Percentiles rank a stretch among this genome's conserved stretches.
Conservation (phyloP, 2,329 filamentous ascomycete species). For the Trichoderma citrinoviride region DNA sequence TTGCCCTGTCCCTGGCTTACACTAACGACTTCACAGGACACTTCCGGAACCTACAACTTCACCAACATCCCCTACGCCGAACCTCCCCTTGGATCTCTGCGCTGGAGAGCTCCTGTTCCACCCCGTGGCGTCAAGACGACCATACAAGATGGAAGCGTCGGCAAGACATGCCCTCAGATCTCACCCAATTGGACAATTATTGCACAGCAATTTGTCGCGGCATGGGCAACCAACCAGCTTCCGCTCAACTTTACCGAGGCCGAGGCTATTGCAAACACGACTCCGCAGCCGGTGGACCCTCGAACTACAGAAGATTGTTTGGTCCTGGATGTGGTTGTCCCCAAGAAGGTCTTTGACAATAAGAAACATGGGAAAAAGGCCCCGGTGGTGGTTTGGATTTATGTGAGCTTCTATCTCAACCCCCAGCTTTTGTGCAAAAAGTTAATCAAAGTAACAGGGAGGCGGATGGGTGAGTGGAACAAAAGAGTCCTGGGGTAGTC, state of each 20-base stretch:
- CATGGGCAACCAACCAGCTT: background rate
- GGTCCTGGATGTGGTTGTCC: background rate
- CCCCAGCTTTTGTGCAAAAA: too few relatives aligned
- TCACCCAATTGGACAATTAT: background rate
- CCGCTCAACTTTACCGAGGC: background rate
- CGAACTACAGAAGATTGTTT: slow-evolving; percentile 1
- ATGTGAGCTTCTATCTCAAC: background rate
- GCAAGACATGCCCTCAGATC: background rate
- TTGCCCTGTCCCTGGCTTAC: background rate
- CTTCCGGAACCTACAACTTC: background rate
- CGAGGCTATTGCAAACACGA: background rate
- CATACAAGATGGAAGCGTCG: background rate
- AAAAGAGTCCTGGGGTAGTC: background rate
- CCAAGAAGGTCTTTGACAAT: background rate
- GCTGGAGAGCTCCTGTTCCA: background rate
- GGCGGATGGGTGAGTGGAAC: background rate
- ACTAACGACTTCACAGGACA: background rate
- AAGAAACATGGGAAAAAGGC: background rate
- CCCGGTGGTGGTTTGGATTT: background rate
- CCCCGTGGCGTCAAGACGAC: background rate
- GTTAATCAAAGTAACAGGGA: background rate
- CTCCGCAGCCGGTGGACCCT: background rate
- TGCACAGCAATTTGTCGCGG: background rate
- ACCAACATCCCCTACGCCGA: background rate
- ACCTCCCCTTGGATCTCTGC: background rate